Percentiles rank a stretch among this genome's conserved stretches.
phyloP scores from a whole-genome alignment of 371 early-diverging fungal species.

The Batrachochytrium dendrobatidis region DNA sequence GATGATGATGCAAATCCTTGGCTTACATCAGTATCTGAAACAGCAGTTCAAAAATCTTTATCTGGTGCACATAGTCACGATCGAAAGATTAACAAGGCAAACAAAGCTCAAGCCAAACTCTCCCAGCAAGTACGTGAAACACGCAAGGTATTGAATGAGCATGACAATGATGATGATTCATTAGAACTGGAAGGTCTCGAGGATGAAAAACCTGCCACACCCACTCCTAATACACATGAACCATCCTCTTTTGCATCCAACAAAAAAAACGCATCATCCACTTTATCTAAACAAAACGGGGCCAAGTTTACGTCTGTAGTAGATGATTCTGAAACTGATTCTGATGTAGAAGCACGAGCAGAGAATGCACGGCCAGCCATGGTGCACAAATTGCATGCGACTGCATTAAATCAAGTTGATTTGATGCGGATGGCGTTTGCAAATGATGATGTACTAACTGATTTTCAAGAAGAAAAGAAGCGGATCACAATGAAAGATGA shows the following conservation, averaged over 20 bases:
- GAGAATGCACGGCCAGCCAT: slow-evolving; percentile 3
- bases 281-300: not conserved
- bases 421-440: slow-evolving; percentile 90
- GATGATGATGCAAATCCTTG: slow-evolving; percentile 25
- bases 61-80: not conserved
- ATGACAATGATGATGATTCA: slow-evolving; percentile 9
- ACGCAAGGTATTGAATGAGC: not conserved
- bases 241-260: slow-evolving; percentile 12
- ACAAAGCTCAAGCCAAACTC: not conserved
- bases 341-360: slow-evolving; percentile 18
- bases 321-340: slow-evolving; percentile 23
- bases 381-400: slow-evolving; percentile 15
- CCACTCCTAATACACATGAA: too few species aligned
- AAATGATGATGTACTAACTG: slow-evolving; percentile 74
- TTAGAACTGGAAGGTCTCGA: not conserved
- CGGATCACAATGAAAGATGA: too few species aligned
- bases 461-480: slow-evolving; percentile 83
- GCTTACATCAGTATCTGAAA: slow-evolving; percentile 13
- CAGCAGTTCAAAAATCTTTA: slow-evolving; percentile 4
- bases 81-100: not conserved
- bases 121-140: slow-evolving; percentile 7
- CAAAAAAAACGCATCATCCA: not conserved
- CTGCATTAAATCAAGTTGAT: slow-evolving; percentile 62
- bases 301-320: not conserved
- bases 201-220: not conserved